These are phyloP conservation scores for Hypericum perforatum DNA, from an alignment of 345 rosid species.

Conservation along the genomic window DNA sequence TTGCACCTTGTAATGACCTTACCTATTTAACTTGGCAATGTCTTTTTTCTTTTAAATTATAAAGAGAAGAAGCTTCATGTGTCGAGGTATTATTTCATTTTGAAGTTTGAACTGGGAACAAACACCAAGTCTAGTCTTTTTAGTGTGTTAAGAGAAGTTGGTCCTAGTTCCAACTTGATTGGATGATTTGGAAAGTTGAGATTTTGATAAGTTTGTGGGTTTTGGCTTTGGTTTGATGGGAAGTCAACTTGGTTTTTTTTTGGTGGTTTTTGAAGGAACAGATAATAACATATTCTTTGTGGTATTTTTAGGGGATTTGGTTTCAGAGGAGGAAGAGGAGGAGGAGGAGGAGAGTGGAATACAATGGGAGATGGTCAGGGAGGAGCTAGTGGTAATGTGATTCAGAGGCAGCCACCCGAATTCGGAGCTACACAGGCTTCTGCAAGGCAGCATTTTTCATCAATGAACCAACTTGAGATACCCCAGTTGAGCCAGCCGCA, in stretches of 20 bases:
- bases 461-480: constrained; percentile 43
- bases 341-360: constrained; percentile 25
- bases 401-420: constrained; percentile 60
- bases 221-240: constrained; percentile 6
- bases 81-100: too few relatives aligned
- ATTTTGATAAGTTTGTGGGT: constrained; percentile 14
- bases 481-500: constrained; percentile 43
- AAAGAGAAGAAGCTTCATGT: too few relatives aligned
- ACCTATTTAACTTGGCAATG: too few relatives aligned
- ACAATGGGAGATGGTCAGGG: too few relatives aligned
- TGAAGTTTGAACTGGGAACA: too few relatives aligned
- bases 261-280: not conserved
- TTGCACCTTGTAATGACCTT: too few relatives aligned
- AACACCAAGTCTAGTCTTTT: too few relatives aligned
- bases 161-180: not conserved
- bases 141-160: too few relatives aligned
- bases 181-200: constrained; percentile 17
- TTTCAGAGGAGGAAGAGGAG: not conserved
- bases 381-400: constrained; percentile 22
- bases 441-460: constrained; percentile 31
- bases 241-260: constrained; percentile 12
- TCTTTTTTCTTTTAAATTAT: too few relatives aligned
- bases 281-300: too few relatives aligned
- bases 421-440: constrained; percentile 37
- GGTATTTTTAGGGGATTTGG: not conserved